Evolutionary conservation across 1,139 yeast genomes (phyloP).

Genomic region (Saccharomyces hybrid): DNA sequence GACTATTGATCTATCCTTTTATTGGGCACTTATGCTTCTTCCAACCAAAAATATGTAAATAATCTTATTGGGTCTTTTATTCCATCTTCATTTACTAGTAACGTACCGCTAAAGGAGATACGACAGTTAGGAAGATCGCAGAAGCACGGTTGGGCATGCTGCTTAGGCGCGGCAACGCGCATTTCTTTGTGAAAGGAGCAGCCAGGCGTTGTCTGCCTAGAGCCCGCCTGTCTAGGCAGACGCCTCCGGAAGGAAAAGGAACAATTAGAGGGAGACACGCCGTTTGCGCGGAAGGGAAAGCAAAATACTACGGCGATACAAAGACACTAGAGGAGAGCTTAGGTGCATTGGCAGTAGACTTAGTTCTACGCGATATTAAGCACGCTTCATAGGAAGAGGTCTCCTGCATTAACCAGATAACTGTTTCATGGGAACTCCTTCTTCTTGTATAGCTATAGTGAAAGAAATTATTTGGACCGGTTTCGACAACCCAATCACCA

Average conservation of each 20-base stretch:
- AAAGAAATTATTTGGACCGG: no score
- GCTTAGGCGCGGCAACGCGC: background rate
- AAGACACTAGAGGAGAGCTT: background rate
- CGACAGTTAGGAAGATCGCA: background rate
- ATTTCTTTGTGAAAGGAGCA: background rate
- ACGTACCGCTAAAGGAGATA: background rate
- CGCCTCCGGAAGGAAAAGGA: background rate
- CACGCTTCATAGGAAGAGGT: no score
- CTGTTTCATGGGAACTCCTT: no score
- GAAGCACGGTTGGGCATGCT: background rate
- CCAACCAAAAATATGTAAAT: background rate
- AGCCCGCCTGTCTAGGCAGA: background rate
- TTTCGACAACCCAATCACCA: no score
- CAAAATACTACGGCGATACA: background rate
- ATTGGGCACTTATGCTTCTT: conserved; percentile 3
- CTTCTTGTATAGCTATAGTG: no score
- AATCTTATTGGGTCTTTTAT: background rate
- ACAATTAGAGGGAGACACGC: background rate
- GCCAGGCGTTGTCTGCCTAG: background rate
- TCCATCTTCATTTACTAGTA: background rate
- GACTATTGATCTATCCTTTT: conserved; percentile 4
- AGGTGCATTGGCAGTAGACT: no score
- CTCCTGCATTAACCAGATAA: no score
- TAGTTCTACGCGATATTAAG: no score
- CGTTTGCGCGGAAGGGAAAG: background rate